Evolutionary conservation across 805 yeast species (phyloP), one percentile per base, ranked within the genome.

Genomic region (Pichia kluyveri): DNA sequence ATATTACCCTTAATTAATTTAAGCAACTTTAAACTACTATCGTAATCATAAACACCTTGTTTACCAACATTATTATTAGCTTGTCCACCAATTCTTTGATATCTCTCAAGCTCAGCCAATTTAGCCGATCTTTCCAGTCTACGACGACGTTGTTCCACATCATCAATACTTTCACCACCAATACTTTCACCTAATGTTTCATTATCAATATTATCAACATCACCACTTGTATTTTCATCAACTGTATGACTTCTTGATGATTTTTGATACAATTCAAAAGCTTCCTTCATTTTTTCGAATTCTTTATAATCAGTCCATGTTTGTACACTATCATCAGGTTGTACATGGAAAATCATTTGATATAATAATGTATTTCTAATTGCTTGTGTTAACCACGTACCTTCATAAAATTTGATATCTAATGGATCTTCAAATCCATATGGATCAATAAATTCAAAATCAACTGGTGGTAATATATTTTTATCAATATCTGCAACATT

Each of bases 321-420:
- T 26, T 73, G 73, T n/a, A 91, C 98, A 8, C 79, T 72, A 62
- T 91, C 88, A 65, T 93, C 99, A 0, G 99, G 99, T 61, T 95
- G 99, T 52, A 87, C 80, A 54, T 90, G 90, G 74, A 93, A 93
- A 1, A 93, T 86, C 63, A 83, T 71, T 51, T 96, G 73, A 68
- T 77, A 93, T 1, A 95, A 69, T 50, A 77, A 72, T 0, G 98
- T 88, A 60, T 93, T 93, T 57, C 90, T 74, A 46, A 83, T 69
- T 0, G 99, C 97, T 57, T 78, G 79, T 6, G 82, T 82, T 61
- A 73, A 77, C 96, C 96, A 91, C 8, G 82, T 62, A 56, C 88
- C 96, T 56, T 86, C 90, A 58, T 80, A 87, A 61, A 93, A 93
- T 2, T 77, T 77, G n/a, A 77, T 83, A 50, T 76, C 79, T 43